These are phyloP conservation scores for Backusella tuberculispora DNA, from an alignment of 192 early-diverging fungal species.

Conservation along the genomic window DNA sequence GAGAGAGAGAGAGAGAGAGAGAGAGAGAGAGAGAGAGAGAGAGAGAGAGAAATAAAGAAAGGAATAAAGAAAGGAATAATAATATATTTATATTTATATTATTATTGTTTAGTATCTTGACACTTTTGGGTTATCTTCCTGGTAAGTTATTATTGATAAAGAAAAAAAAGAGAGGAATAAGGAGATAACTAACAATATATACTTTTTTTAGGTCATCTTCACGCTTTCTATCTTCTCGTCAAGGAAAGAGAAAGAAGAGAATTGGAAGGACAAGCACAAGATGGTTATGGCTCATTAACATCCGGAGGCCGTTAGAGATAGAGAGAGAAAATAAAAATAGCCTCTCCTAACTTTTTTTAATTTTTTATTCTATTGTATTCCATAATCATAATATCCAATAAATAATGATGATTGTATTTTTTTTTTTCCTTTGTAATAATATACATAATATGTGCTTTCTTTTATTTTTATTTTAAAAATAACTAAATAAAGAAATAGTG, in stretches of 20 bases:
- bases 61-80: neutral
- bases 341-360: no score
- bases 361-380: no score
- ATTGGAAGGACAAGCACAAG: neutral
- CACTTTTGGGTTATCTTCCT: conserved; percentile 35
- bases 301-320: neutral
- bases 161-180: neutral
- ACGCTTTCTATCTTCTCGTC: conserved; percentile 39
- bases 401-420: no score
- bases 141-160: conserved; percentile 19
- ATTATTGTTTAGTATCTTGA: conserved; percentile 13
- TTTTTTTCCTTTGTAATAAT: no score
- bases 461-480: no score
- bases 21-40: neutral
- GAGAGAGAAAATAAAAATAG: neutral
- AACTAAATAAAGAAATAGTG: no score
- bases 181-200: neutral
- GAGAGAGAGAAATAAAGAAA: neutral
- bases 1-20: neutral
- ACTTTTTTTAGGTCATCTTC: conserved; percentile 28
- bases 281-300: neutral
- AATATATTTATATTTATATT: neutral
- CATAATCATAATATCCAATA: no score
- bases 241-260: conserved; percentile 31
- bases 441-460: no score